A percentile compares a stretch with the other conserved stretches of the same genome.
These are phyloP conservation scores for Colletotrichum euphorbiae DNA, from an alignment of 2,329 filamentous ascomycete species.

Conservation along the genomic window DNA sequence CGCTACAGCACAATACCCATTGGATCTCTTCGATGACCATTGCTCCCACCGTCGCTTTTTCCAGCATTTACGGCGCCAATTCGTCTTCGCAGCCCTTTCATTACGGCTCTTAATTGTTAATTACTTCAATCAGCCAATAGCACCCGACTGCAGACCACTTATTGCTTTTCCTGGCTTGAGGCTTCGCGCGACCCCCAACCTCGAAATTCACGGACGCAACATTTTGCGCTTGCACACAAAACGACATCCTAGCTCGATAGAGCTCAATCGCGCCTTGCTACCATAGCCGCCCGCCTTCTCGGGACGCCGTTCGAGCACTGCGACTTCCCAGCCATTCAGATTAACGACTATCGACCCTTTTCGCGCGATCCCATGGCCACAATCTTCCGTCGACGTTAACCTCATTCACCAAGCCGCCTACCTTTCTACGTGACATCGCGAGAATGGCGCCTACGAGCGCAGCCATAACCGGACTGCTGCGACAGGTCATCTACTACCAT, in stretches of 20 bases:
- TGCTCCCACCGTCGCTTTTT: slow-evolving; percentile 19
- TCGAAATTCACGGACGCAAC: slow-evolving; percentile 39
- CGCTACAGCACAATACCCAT: slow-evolving; percentile 12
- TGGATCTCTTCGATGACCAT: slow-evolving; percentile 17
- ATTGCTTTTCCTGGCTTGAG: slow-evolving; percentile 23
- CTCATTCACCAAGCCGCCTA: slow-evolving; percentile 19
- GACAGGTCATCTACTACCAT: slow-evolving; percentile 73
- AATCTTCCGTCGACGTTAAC: slow-evolving; percentile 36
- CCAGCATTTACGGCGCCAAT: slow-evolving; percentile 26
- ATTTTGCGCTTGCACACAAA: slow-evolving; percentile 31
- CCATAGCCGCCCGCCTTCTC: slow-evolving; percentile 14
- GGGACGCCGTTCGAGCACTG: slow-evolving; percentile 8
- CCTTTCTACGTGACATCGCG: slow-evolving; percentile 18
- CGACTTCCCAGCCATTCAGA: slow-evolving; percentile 23
- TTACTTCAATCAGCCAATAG: slow-evolving; percentile 12
- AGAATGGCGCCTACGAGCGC: slow-evolving; percentile 66
- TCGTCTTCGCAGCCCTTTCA: slow-evolving; percentile 4
- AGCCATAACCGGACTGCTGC: slow-evolving; percentile 64
- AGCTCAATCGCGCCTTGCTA: slow-evolving; percentile 22
- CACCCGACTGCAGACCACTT: slow-evolving; percentile 10
- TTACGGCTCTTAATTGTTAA: slow-evolving; percentile 33
- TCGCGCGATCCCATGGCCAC: slow-evolving; percentile 36
- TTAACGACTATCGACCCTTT: slow-evolving; percentile 4
- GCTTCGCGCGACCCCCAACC: slow-evolving; percentile 29
- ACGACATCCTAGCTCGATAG: slow-evolving; percentile 30